Evolutionary conservation across 495 filamentous ascomycete genomes (phyloP).

Genomic region (Xylaria intraflava): DNA sequence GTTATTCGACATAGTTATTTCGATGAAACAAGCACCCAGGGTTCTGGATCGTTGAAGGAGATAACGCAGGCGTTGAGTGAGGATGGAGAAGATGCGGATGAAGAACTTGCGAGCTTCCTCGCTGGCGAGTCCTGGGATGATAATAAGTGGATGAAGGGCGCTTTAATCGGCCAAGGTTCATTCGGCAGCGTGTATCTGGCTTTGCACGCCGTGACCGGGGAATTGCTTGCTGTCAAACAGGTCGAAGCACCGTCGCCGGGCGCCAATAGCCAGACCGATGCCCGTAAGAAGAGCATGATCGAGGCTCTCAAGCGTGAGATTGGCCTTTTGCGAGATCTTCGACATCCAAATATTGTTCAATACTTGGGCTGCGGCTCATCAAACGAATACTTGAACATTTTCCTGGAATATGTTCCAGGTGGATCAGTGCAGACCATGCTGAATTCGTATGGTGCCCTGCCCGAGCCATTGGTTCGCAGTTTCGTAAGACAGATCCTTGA

Average conservation of each 20-base stretch:
- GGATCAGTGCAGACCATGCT: conserved; percentile 97
- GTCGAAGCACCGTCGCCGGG: conserved; percentile 84
- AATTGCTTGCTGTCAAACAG: conserved; percentile 97
- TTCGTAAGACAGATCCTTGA: conserved; percentile 95
- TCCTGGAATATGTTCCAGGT: conserved; percentile 97
- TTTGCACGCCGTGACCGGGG: conserved; percentile 93
- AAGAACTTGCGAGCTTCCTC: conserved; percentile 71
- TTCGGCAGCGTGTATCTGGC: conserved; percentile 97
- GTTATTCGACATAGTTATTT: conserved; percentile 65
- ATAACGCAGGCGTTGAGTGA: conserved; percentile 63
- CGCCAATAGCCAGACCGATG: conserved; percentile 71
- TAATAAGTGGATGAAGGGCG: conserved; percentile 98
- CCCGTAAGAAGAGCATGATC: conserved; percentile 95
- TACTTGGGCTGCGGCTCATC: conserved; percentile 93
- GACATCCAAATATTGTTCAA: conserved; percentile 96
- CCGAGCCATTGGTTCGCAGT: conserved; percentile 88
- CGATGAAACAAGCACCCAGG: conserved; percentile 71
- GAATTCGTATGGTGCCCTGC: conserved; percentile 91
- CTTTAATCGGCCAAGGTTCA: conserved; percentile 91
- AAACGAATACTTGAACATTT: conserved; percentile 94
- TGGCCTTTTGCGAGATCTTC: conserved; percentile 83
- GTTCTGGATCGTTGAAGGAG: conserved; percentile 46
- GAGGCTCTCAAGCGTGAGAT: conserved; percentile 96
- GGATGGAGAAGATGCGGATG: conserved; percentile 83
- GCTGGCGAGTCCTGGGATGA: conserved; percentile 91